Evolutionary conservation across 2,329 filamentous ascomycete genomes (phyloP), one percentile per base, ranked within the genome.

Genomic region (Clonostachys sp.): DNA sequence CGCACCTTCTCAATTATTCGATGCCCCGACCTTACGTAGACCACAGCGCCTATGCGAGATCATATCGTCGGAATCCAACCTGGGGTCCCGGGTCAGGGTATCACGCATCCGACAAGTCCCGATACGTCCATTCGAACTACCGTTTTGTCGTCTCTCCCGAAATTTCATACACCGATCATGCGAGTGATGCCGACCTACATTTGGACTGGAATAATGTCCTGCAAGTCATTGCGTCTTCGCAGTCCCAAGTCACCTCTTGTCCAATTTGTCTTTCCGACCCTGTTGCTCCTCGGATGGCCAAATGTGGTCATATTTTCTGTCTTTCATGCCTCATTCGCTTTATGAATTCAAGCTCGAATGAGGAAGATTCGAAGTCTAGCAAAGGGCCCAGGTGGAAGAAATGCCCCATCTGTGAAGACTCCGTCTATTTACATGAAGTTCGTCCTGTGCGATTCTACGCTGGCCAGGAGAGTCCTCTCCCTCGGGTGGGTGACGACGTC

Each of bases 291-390:
- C 84, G 94, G 48, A 99, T 99, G 92, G 91, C 94, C 40, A 92
- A 86, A 61, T 99, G 94, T 60, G 94, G 94, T 2, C 94, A 99
- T 63, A 96, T 99, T 12, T 97, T 96, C 64, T 99, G 94, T 62
- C 73, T 97, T 34, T 86, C 94, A 6, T 99, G 94, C 62, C 70
- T 97, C 51, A 89, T 97, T 53, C 86, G 94, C 44, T 99, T 95
- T 64, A 96, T 99, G 90, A 89, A 95, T 57, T 88, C 91, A 8
- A 82, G 80, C 12, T 81, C 84, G 4, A 86, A 87, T 48, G 85
- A 88, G n/a, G 86, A 87, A 34, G 68, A 39, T 10, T 30, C 70
- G 9, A 78, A 76, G 49, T 72, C 80, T 10, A 84, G 86, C 52
- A 91, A 86, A 68, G 85, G 81, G 57, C 74, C 86, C 33, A 78